Percentiles rank a stretch among this genome's conserved stretches.
Conservation (phyloP, 2,329 filamentous ascomycete genomes). For the Endoconidiophora laricicola region DNA sequence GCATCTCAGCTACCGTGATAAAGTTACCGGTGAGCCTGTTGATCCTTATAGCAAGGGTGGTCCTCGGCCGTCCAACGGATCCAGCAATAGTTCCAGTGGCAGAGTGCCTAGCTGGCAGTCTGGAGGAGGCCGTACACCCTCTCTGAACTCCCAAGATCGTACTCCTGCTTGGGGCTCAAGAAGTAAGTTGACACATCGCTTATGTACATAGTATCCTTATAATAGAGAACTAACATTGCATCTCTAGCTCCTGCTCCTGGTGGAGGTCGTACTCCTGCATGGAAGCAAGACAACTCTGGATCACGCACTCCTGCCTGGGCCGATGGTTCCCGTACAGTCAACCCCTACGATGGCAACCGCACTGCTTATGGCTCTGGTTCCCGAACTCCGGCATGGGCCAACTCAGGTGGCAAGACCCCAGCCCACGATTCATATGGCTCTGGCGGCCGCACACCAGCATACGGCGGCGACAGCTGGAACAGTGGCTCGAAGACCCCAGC, state of each 20-base stretch:
- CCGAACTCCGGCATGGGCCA: constrained; percentile 61
- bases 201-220: neutral
- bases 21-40: constrained; percentile 59
- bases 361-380: constrained; percentile 62
- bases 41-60: constrained; percentile 43
- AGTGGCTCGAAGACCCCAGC: constrained; percentile 63
- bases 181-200: constrained; percentile 34
- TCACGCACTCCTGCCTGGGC: constrained; percentile 56
- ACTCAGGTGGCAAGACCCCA: constrained; percentile 49
- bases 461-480: constrained; percentile 44
- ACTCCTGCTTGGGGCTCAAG: constrained; percentile 63
- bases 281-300: constrained; percentile 38
- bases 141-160: constrained; percentile 43
- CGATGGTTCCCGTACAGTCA: constrained; percentile 49
- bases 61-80: constrained; percentile 21
- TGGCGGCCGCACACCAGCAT: constrained; percentile 54
- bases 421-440: constrained; percentile 46
- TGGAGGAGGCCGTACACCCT: constrained; percentile 48
- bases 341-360: constrained; percentile 56
- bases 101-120: constrained; percentile 42
- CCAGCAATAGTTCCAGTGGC: constrained; percentile 27
- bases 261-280: constrained; percentile 46
- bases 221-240: neutral
- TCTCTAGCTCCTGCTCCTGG: constrained; percentile 33
- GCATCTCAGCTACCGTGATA: constrained; percentile 73